Conservation (phyloP, 1,284 basidiomycete genomes). For the Earliella scabrosa region DNA sequence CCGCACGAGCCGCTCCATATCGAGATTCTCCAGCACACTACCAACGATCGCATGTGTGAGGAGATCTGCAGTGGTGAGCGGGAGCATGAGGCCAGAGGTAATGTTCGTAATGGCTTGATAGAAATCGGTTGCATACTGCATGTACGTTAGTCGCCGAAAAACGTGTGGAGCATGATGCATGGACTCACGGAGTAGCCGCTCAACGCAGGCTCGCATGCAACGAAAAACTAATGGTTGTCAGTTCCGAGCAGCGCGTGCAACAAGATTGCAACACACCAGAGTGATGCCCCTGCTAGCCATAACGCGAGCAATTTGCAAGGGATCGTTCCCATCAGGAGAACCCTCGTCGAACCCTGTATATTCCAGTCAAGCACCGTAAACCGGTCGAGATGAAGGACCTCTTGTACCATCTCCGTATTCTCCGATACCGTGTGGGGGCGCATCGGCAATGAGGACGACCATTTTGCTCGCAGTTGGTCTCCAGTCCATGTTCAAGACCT, state of each 20-base stretch:
- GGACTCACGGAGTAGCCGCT: constrained; percentile 85
- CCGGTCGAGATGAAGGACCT: background rate
- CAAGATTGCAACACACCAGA: constrained; percentile 56
- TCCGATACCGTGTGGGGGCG: constrained; percentile 94
- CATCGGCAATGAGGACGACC: constrained; percentile 95
- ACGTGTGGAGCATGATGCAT: background rate
- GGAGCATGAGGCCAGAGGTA: constrained; percentile 94
- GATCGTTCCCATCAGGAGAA: constrained; percentile 93
- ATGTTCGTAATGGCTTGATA: constrained; percentile 92
- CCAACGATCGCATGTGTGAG: constrained; percentile 98
- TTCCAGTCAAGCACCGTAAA: constrained; percentile 19
- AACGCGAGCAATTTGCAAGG: constrained; percentile 81
- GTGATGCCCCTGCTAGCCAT: constrained; percentile 95
- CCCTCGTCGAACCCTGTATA: constrained; percentile 84
- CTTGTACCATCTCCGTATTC: constrained; percentile 87
- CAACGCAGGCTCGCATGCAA: constrained; percentile 97
- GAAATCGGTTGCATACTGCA: constrained; percentile 91
- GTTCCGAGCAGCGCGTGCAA: constrained; percentile 1
- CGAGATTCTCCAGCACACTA: constrained; percentile 96
- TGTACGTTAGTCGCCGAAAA: constrained; percentile 22
- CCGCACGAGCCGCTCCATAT: constrained; percentile 95
- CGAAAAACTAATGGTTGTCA: constrained; percentile 88
- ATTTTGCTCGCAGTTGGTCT: constrained; percentile 90
- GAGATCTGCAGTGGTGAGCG: constrained; percentile 93
- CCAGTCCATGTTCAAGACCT: constrained; percentile 92